Evolutionary conservation across 768 basidiomycete species (phyloP).

Genomic region (Suillus brevipes): DNA sequence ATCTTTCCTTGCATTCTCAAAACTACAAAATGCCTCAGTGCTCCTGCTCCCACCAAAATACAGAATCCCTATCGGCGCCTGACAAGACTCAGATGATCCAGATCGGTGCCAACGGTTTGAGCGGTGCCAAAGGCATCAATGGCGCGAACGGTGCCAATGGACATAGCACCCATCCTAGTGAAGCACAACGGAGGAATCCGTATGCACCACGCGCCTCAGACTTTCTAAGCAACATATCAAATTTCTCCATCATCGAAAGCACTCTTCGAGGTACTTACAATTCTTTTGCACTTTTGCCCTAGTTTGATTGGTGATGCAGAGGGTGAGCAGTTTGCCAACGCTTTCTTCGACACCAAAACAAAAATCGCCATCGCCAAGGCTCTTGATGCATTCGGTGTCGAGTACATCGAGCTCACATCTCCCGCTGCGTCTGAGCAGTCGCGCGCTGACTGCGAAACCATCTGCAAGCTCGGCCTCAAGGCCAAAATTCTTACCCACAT

Average conservation of each 20-base stretch:
- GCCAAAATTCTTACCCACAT: slow-evolving; percentile 98
- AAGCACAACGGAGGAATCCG: slow-evolving; percentile 60
- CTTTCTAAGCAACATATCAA: slow-evolving; percentile 88
- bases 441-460: slow-evolving; percentile 90
- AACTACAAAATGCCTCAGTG: slow-evolving; percentile 10
- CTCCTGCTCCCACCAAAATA: slow-evolving; percentile 56
- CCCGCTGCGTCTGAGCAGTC: slow-evolving; percentile 98
- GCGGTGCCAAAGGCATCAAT: slow-evolving; percentile 38
- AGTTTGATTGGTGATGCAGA: slow-evolving; percentile 46
- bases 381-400: slow-evolving; percentile 97
- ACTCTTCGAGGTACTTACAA: slow-evolving; percentile 76
- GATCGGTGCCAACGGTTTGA: slow-evolving; percentile 33
- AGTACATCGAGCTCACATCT: slow-evolving; percentile 99
- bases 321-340: slow-evolving; percentile 99
- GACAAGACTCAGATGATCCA: slow-evolving; percentile 68
- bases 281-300: slow-evolving; percentile 9
- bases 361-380: slow-evolving; percentile 99
- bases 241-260: slow-evolving; percentile 96
- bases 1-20: not conserved
- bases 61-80: slow-evolving; percentile 41
- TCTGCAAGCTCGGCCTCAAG: slow-evolving; percentile 98
- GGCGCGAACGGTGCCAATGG: slow-evolving; percentile 42
- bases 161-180: slow-evolving; percentile 32
- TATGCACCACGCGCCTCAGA: slow-evolving; percentile 92
- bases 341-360: slow-evolving; percentile 99